phyloP scores from a whole-genome alignment of 2,329 filamentous ascomycete species.

The Tolypocladium inflatum region DNA sequence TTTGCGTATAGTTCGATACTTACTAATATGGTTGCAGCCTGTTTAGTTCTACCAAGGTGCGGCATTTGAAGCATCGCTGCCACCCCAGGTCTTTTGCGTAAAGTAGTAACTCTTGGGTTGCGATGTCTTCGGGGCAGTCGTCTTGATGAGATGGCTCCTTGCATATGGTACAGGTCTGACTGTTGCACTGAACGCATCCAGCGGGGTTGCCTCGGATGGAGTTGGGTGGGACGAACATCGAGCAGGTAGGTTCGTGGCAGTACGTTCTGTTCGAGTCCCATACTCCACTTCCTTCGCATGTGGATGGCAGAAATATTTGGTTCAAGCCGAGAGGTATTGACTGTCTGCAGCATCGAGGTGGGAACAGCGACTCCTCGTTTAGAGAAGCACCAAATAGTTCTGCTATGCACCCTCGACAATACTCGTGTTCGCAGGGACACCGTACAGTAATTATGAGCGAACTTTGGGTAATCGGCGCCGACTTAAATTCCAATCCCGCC shows the following conservation, averaged over 20 bases:
- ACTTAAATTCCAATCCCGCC: no score
- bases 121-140: slow-evolving; percentile 35
- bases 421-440: slow-evolving; percentile 35
- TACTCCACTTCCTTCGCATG: slow-evolving; percentile 37
- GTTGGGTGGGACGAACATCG: slow-evolving; percentile 30
- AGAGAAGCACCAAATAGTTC: slow-evolving; percentile 30
- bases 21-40: slow-evolving; percentile 50
- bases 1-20: no score
- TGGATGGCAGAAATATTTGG: slow-evolving; percentile 20
- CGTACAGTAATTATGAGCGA: no score
- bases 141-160: slow-evolving; percentile 34
- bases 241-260: slow-evolving; percentile 34
- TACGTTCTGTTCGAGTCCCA: slow-evolving; percentile 39
- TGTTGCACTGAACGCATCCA: slow-evolving; percentile 31
- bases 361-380: slow-evolving; percentile 40
- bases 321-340: slow-evolving; percentile 25
- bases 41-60: slow-evolving; percentile 33
- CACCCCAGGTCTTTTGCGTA: slow-evolving; percentile 26
- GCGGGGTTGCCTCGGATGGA: slow-evolving; percentile 23
- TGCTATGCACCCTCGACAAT: slow-evolving; percentile 38
- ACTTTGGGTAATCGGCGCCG: no score
- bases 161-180: slow-evolving; percentile 38
- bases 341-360: slow-evolving; percentile 40
- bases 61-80: slow-evolving; percentile 38
- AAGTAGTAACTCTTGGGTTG: slow-evolving; percentile 28